Evolutionary conservation across 2,329 filamentous ascomycete species (phyloP).

Genomic region (Pyrenophora tritici-repentis): DNA sequence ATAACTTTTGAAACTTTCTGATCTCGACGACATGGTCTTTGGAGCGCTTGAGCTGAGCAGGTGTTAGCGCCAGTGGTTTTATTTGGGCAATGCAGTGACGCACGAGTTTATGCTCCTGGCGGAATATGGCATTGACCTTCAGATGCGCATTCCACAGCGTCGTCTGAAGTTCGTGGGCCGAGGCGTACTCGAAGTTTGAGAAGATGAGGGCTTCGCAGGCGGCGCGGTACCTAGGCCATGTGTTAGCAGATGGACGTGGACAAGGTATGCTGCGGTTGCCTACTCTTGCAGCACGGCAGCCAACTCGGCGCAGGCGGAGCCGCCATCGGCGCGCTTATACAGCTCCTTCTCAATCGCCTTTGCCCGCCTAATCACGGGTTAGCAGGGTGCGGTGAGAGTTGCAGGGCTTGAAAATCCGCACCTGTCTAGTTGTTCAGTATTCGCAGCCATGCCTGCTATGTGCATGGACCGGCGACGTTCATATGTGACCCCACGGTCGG

Average conservation of each 20-base stretch:
- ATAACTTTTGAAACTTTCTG: slow-evolving; percentile 80
- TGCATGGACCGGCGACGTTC: slow-evolving; percentile 32
- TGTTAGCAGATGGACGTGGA: slow-evolving; percentile 22
- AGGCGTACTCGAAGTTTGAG: slow-evolving; percentile 70
- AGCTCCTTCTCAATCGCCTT: slow-evolving; percentile 57
- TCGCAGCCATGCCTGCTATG: slow-evolving; percentile 51
- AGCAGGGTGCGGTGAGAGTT: slow-evolving; percentile 17
- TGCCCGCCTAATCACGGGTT: slow-evolving; percentile 46
- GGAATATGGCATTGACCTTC: slow-evolving; percentile 77
- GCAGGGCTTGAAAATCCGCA: slow-evolving; percentile 37
- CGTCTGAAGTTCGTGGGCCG: slow-evolving; percentile 67
- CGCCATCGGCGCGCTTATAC: slow-evolving; percentile 55
- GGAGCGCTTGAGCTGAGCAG: slow-evolving; percentile 52
- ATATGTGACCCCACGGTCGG: slow-evolving; percentile 57
- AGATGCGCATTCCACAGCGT: slow-evolving; percentile 80
- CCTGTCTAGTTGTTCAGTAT: slow-evolving; percentile 59
- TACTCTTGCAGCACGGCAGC: slow-evolving; percentile 50
- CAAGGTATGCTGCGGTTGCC: slow-evolving; percentile 6
- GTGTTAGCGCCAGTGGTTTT: slow-evolving; percentile 9
- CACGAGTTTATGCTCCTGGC: slow-evolving; percentile 57
- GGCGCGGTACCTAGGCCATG: slow-evolving; percentile 64
- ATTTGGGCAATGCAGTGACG: slow-evolving; percentile 7
- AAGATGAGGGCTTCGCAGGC: slow-evolving; percentile 75
- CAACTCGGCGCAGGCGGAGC: slow-evolving; percentile 57
- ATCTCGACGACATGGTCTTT: slow-evolving; percentile 65